Evolutionary conservation across 2,329 filamentous ascomycete genomes (phyloP), one percentile per base, ranked within the genome.

Genomic region (Colletotrichum tropicicola): DNA sequence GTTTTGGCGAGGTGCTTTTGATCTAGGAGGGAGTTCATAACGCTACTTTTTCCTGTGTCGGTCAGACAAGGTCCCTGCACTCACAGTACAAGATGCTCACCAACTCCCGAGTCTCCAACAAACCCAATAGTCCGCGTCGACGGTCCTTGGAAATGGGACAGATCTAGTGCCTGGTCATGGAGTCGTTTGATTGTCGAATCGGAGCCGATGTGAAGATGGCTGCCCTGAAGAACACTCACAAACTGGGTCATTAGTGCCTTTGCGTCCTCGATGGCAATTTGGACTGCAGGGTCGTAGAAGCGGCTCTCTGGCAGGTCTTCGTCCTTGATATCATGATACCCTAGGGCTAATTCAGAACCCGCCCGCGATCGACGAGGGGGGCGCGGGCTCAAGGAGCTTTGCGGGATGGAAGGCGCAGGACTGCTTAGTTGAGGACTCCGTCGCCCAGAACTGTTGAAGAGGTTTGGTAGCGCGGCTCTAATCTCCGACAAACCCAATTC

Each of bases 11-110:
- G 72, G 1, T 70, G 73, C 1, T 67, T 52, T 1, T 53, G 72
- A 52, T 85, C 82, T 4, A 85, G 72, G 1, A 85, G 72, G 0
- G 80, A 83, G 67, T 85, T 85, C 15, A 85, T 72, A 3, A 85
- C 69, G 60, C 82, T 85, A 59, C 82, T 84, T 71, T 85, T 84
- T 0, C 82, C 82, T 78, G 5, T 3, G 13, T 15, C 5, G 32
- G 4, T 15, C 5, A 9, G 7, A 13, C 19, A 12, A 27, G 6
- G 21, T 56, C 7, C n/a, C n/a, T n/a, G n/a, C n/a, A n/a, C n/a
- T n/a, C n/a, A n/a, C n/a, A n/a, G n/a, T n/a, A n/a, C n/a, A n/a
- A n/a, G n/a, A n/a, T n/a, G 28, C 30, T 43, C 68, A 80, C 80
- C 80, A 32, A 78, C 80, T 4, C 82, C 83, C 10, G 82, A 82